Percentiles rank a stretch among this genome's conserved stretches.
Evolutionary conservation across 2,329 filamentous ascomycete species (phyloP).

Genomic region (Fusarium sp.): DNA sequence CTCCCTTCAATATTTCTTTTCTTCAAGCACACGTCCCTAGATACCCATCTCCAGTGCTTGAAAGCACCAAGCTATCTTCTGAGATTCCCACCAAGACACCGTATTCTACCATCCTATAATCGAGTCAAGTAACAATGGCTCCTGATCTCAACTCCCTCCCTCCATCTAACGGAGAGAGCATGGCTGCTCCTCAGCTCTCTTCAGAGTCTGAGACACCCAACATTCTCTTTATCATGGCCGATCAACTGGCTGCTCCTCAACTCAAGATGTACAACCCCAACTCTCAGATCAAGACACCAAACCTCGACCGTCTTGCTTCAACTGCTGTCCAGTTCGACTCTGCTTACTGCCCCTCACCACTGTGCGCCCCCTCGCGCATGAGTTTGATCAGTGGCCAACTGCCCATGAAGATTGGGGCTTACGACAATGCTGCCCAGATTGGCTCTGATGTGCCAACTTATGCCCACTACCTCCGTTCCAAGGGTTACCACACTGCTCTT

Average conservation of each 20-base stretch:
- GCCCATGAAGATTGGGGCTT: constrained; percentile 90
- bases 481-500: constrained; percentile 89
- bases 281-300: constrained; percentile 91
- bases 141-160: constrained; percentile 80
- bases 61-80: neutral
- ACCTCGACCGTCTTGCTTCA: constrained; percentile 84
- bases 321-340: constrained; percentile 90
- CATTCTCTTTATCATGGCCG: constrained; percentile 88
- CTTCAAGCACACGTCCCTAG: neutral
- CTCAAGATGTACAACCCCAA: constrained; percentile 91
- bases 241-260: constrained; percentile 90
- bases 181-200: constrained; percentile 30
- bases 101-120: neutral
- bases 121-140: constrained; percentile 61
- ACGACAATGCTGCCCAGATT: constrained; percentile 90
- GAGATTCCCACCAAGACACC: neutral
- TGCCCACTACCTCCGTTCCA: constrained; percentile 86
- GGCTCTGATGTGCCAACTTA: constrained; percentile 88
- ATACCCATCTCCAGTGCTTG: neutral
- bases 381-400: constrained; percentile 93
- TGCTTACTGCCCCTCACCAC: constrained; percentile 92
- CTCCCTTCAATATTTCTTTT: neutral
- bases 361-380: constrained; percentile 93
- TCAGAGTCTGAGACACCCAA: constrained; percentile 51
- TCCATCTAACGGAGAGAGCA: constrained; percentile 55